These are phyloP conservation scores for Nakaseomyces delphensis DNA, from an alignment of 1,139 yeast species.

Conservation along the genomic window DNA sequence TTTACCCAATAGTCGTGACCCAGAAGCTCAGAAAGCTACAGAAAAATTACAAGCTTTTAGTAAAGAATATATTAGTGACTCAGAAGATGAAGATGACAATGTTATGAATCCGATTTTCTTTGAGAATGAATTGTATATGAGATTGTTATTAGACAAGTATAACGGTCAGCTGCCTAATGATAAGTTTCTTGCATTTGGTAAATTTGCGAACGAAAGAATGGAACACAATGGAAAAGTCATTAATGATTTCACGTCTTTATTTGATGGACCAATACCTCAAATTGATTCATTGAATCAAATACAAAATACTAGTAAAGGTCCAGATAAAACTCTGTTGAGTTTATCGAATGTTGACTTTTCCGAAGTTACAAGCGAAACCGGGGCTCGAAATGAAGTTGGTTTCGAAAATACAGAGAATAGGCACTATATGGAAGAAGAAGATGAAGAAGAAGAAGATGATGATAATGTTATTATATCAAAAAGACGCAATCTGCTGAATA, in stretches of 20 bases:
- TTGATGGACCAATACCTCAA: conserved; percentile 26
- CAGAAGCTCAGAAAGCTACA: conserved; percentile 9
- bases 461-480: conserved; percentile 1
- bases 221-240: conserved; percentile 16
- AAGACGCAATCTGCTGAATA: conserved; percentile 1
- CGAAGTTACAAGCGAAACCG: background rate
- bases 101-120: conserved; percentile 23
- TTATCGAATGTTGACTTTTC: conserved; percentile 7
- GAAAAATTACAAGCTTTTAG: conserved; percentile 16
- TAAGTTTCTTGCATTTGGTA: conserved; percentile 19
- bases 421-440: conserved; percentile 1
- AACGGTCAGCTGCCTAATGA: conserved; percentile 24
- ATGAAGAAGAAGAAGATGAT: conserved; percentile 1
- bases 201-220: conserved; percentile 27
- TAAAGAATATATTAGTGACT: conserved; percentile 29
- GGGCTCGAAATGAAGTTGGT: too few species aligned
- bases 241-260: conserved; percentile 22
- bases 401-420: too few species aligned
- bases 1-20: conserved; percentile 10
- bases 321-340: conserved; percentile 14
- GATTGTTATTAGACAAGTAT: conserved; percentile 26
- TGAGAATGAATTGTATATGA: conserved; percentile 31
- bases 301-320: conserved; percentile 9
- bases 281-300: conserved; percentile 10
- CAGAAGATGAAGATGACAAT: conserved; percentile 27